Evolutionary conservation across 345 rosid species (phyloP), one percentile per base, ranked within the genome.

Genomic region (Lenwebbia sp.): DNA sequence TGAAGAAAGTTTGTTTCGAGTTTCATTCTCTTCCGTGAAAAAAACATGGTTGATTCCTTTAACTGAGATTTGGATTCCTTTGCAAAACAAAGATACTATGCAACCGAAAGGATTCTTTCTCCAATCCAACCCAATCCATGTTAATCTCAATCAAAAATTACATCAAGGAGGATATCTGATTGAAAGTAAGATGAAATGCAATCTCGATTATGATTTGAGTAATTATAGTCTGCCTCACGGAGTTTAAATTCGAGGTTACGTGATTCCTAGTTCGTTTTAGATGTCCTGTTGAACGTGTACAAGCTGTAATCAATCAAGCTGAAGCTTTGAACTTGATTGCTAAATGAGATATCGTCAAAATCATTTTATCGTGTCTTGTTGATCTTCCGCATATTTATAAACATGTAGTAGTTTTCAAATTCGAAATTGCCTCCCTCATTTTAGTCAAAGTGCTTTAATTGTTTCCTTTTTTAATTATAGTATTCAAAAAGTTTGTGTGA

Each of bases 321-420:
- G 4, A 10, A 70, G 25, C 10, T 33, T 3, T 65, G 0, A 17
- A 70, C 25, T 33, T 70, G 6, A 33, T 70, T 70, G 13, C 10
- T 3, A 0, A 1, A 5, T 0, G 47, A 9, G 25, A 19, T 70
- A 37, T 19, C 10, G 47, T 37, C 9, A 37, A 33, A 2, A 37
- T 3, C 26, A 10, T 33, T 8, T 15, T 0, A 30, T 0, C 10
- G 1, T 1, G 1, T 30, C 25, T 65, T 65, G 3, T 65, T 33
- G 12, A 33, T 65, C 0, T 0, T 2, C 1, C 19, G 4, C 4
- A 33, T 33, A 4, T 21, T 54, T 7, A 19, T 54, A 3, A 19
- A 54, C 4, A 54, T 19, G 54, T 19, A 54, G 56, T 21, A 54
- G 56, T 25, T 33, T 19, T 65, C 44, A 19, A 33, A 17, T 33